Evolutionary conservation across 1,139 yeast genomes (phyloP), one percentile per base, ranked within the genome.

Genomic region (Magnusiomyces suaveolens): DNA sequence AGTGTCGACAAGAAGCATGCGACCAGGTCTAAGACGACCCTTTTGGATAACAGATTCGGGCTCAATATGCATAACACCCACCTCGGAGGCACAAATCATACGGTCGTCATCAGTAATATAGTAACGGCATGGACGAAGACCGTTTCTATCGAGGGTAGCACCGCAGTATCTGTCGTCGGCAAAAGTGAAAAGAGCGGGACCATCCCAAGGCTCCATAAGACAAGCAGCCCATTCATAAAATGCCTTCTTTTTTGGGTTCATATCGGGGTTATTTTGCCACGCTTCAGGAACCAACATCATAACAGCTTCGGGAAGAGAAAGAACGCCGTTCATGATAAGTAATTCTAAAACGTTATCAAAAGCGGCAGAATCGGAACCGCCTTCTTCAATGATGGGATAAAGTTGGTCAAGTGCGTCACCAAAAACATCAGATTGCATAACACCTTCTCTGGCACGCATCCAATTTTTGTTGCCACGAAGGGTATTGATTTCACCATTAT

Each of bases 151-250:
- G 63, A 92, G 79, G 70, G 90, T 90, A 53, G 98, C 98, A 75
- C 98, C 98, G 74, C 97, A 88, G 78, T 87, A 92, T 66, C 97
- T 81, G 61, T 96, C 97, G 71, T 92, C 97, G 43, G 97, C 94
- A 72, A 92, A 92, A 39, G 96, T 89, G 75, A 92, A 87, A 64
- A 92, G 77, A 46, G 97, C 97, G 41, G 98, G 98, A 63, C 98
- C 98, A 74, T 92, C 98, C 98, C 98, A 92, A 23, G 98, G 97
- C 75, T 92, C 98, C 97, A 92, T 92, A 63, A 90, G 75, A 74
- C 97, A 89, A 21, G 98, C 96, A 51, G 97, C 97, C 98, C 98
- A 92, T 72, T 92, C 97, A 72, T 90, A 92, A 72, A 94, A 92
- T 0, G 97, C 97, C 66, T 80, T 83, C 75, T 89, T 87, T 68